phyloP scores from a whole-genome alignment of 352 stramenopile species.

The Pythium folliculosum region DNA sequence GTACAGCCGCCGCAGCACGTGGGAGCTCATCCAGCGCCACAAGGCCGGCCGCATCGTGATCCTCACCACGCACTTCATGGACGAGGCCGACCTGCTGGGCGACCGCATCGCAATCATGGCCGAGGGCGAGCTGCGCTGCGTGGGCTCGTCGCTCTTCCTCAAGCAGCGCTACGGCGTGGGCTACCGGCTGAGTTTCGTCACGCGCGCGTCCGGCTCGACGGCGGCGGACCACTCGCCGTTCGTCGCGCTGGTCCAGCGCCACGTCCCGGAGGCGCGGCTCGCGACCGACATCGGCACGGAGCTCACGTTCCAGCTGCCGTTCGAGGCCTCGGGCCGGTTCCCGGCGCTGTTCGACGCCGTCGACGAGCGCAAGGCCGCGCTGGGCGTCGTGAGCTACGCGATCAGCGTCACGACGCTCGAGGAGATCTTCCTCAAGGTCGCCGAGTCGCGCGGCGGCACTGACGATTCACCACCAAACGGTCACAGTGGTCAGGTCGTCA shows the following conservation, averaged over 20 bases:
- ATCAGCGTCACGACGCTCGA: slow-evolving; percentile 89
- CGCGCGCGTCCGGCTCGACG: background rate
- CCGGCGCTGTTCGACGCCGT: slow-evolving; percentile 73
- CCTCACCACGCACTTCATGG: slow-evolving; percentile 91
- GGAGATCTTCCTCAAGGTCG: slow-evolving; percentile 90
- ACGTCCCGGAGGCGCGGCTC: slow-evolving; percentile 43
- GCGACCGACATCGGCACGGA: slow-evolving; percentile 76
- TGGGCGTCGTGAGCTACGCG: slow-evolving; percentile 59
- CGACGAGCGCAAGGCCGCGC: slow-evolving; percentile 38
- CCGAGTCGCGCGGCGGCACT: slow-evolving; percentile 28
- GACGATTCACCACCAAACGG: background rate
- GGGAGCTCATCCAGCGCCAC: slow-evolving; percentile 82
- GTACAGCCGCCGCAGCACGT: slow-evolving; percentile 85
- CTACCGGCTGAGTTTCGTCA: slow-evolving; percentile 67
- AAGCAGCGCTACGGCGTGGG: slow-evolving; percentile 81
- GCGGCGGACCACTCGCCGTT: background rate
- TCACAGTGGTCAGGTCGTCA: background rate
- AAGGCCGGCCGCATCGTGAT: slow-evolving; percentile 71
- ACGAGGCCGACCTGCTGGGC: slow-evolving; percentile 92
- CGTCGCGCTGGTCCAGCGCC: slow-evolving; percentile 29
- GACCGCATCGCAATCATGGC: slow-evolving; percentile 91
- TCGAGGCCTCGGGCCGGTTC: slow-evolving; percentile 62
- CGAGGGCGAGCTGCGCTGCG: slow-evolving; percentile 57
- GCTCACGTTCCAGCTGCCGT: slow-evolving; percentile 72
- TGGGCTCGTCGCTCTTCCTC: slow-evolving; percentile 75